Evolutionary conservation across 805 yeast genomes (phyloP).

Genomic region (Zygotorulaspora chibaensis): DNA sequence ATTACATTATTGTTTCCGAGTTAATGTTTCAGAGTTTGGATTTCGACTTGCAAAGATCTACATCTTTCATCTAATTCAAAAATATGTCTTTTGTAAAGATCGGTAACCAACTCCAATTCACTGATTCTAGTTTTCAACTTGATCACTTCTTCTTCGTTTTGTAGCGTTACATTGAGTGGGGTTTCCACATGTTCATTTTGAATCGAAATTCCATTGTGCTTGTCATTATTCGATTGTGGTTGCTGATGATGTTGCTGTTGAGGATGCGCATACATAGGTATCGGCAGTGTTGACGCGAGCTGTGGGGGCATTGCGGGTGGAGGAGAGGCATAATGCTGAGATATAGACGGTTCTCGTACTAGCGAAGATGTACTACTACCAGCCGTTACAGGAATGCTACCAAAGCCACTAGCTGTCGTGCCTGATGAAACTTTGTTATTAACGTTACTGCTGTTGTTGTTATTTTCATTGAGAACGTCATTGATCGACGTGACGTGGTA

Average conservation of each 20-base stretch:
- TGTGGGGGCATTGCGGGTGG: conserved; percentile 7
- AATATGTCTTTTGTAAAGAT: conserved; percentile 76
- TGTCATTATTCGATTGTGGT: neutral
- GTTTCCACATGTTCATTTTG: conserved; percentile 20
- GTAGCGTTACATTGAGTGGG: conserved; percentile 22
- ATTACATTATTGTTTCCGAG: conserved; percentile 5
- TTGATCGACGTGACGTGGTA: conserved; percentile 21
- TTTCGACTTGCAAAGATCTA: conserved; percentile 19
- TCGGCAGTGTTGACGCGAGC: conserved; percentile 3
- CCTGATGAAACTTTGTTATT: neutral
- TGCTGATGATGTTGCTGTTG: conserved; percentile 1
- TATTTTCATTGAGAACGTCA: conserved; percentile 14
- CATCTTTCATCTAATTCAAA: conserved; percentile 62
- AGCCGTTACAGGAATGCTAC: conserved; percentile 4
- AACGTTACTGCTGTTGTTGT: neutral
- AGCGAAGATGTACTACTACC: conserved; percentile 8
- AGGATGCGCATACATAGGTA: neutral
- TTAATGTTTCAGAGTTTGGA: conserved; percentile 11
- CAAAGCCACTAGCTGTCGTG: neutral
- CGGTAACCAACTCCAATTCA: conserved; percentile 88
- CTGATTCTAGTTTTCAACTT: conserved; percentile 69
- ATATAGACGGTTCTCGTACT: conserved; percentile 8
- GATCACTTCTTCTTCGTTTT: conserved; percentile 35
- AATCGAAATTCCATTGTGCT: neutral
- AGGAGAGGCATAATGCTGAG: conserved; percentile 10